These are phyloP conservation scores for Gaeumannomyces sp. DNA, from an alignment of 2,329 filamentous ascomycete species.

Conservation along the genomic window DNA sequence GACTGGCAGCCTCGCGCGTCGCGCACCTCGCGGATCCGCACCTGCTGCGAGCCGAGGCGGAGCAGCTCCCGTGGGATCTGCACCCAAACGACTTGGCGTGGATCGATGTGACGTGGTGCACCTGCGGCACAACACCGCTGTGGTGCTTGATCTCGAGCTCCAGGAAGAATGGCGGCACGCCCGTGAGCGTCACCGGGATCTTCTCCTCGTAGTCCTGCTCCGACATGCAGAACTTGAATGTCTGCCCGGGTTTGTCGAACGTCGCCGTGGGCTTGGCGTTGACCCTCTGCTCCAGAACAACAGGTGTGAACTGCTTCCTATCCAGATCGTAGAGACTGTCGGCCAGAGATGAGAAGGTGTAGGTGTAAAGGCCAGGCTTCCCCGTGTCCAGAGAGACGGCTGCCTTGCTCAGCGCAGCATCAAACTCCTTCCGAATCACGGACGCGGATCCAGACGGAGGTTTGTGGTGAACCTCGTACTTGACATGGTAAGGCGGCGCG, in stretches of 20 bases:
- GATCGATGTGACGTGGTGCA: slow-evolving; percentile 76
- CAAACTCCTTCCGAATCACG: slow-evolving; percentile 64
- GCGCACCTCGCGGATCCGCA: slow-evolving; percentile 83
- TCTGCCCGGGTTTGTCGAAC: slow-evolving; percentile 82
- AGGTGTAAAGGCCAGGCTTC: slow-evolving; percentile 76
- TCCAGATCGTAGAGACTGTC: slow-evolving; percentile 82
- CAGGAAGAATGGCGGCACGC: slow-evolving; percentile 78
- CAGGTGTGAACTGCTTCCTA: slow-evolving; percentile 54
- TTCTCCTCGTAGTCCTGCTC: slow-evolving; percentile 76
- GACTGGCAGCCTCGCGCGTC: slow-evolving; percentile 77
- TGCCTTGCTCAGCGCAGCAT: slow-evolving; percentile 68
- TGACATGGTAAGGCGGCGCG: slow-evolving; percentile 72
- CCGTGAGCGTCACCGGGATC: slow-evolving; percentile 80
- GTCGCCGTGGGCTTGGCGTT: slow-evolving; percentile 75
- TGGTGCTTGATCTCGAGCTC: slow-evolving; percentile 94
- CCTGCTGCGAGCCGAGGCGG: slow-evolving; percentile 80
- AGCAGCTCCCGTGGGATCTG: slow-evolving; percentile 79
- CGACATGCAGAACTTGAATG: slow-evolving; percentile 90
- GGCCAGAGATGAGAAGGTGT: slow-evolving; percentile 75
- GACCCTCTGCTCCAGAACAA: slow-evolving; percentile 75
- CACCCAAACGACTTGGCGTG: slow-evolving; percentile 66
- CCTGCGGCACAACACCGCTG: slow-evolving; percentile 70
- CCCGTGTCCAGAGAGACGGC: slow-evolving; percentile 81
- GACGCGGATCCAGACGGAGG: slow-evolving; percentile 51
- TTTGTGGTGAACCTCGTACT: slow-evolving; percentile 74